These are phyloP conservation scores for Podaxis pistillaris DNA, from an alignment of 768 basidiomycete genomes.

Conservation along the genomic window DNA sequence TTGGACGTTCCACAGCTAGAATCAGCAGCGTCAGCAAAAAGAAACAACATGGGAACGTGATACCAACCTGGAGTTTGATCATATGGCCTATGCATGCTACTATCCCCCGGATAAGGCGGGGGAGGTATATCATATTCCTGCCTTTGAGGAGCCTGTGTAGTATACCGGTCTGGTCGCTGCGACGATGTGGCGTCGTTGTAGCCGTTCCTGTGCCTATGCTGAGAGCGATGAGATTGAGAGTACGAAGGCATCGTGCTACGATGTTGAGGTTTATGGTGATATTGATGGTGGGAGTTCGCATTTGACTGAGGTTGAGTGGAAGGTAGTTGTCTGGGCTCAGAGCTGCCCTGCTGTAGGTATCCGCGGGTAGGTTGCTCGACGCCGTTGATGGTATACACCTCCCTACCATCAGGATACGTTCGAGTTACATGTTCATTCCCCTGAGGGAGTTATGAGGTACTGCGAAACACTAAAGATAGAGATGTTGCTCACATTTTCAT, in stretches of 20 bases:
- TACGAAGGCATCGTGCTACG: background rate
- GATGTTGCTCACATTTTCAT: constrained; percentile 50
- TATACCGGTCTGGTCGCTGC: background rate
- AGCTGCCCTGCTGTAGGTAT: constrained; percentile 20
- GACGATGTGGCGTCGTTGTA: background rate
- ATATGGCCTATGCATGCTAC: background rate
- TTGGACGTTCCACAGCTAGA: background rate
- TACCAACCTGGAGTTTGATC: background rate
- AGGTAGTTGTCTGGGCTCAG: background rate
- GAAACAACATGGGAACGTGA: background rate
- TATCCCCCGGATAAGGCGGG: constrained; percentile 3
- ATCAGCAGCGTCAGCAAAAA: background rate
- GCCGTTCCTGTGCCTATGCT: background rate
- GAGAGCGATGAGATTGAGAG: background rate
- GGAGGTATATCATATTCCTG: constrained; percentile 5
- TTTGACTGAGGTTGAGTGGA: background rate
- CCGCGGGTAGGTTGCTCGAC: constrained; percentile 42
- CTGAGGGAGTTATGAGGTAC: constrained; percentile 32
- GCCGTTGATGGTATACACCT: constrained; percentile 68
- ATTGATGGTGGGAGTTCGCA: background rate
- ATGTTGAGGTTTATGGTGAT: constrained; percentile 2
- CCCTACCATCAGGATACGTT: constrained; percentile 63
- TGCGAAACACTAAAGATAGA: background rate
- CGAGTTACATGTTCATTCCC: constrained; percentile 75
- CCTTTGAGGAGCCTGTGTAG: background rate